Evolutionary conservation across 805 yeast species (phyloP).

Genomic region (Wickerhamiella hasegawae): DNA sequence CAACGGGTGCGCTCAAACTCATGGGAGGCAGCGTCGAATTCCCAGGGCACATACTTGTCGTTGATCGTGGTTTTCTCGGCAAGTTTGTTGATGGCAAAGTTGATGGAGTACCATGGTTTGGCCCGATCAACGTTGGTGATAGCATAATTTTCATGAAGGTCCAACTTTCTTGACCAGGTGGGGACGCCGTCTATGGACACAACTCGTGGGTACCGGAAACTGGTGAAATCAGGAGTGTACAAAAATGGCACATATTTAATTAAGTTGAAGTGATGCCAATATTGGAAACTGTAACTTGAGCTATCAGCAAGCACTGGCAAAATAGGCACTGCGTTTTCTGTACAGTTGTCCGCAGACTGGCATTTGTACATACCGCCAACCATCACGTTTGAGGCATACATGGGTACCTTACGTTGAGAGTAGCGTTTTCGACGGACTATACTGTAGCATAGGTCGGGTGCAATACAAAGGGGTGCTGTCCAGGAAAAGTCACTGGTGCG

Average conservation of each 20-base stretch:
- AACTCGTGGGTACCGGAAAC: slow-evolving; percentile 15
- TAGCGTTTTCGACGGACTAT: slow-evolving; percentile 43
- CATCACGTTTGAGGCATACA: slow-evolving; percentile 40
- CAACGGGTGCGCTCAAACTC: too few species aligned
- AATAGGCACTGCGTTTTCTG: slow-evolving; percentile 28
- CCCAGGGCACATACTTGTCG: slow-evolving; percentile 13
- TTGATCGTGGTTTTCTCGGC: slow-evolving; percentile 11
- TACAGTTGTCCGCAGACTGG: slow-evolving; percentile 5
- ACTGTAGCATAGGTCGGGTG: slow-evolving; percentile 31
- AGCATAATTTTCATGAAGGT: slow-evolving; percentile 35
- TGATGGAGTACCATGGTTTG: slow-evolving; percentile 20
- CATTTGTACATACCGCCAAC: slow-evolving; percentile 53
- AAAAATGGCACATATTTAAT: slow-evolving; percentile 42
- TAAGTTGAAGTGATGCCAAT: slow-evolving; percentile 12
- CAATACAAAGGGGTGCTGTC: slow-evolving; percentile 7
- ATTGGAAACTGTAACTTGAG: slow-evolving; percentile 30
- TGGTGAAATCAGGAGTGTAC: slow-evolving; percentile 32
- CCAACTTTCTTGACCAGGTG: slow-evolving; percentile 33
- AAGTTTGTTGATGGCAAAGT: slow-evolving; percentile 13
- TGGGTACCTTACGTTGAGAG: slow-evolving; percentile 28
- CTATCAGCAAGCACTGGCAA: slow-evolving; percentile 47
- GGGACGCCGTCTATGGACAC: slow-evolving; percentile 2
- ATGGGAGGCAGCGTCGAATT: slow-evolving; percentile 10
- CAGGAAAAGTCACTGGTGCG: slow-evolving; percentile 11
- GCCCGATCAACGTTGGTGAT: slow-evolving; percentile 26